Percentiles rank a stretch among this genome's conserved stretches.
phyloP scores from a whole-genome alignment of 2,329 filamentous ascomycete species.

The Cladophialophora carrionii region DNA sequence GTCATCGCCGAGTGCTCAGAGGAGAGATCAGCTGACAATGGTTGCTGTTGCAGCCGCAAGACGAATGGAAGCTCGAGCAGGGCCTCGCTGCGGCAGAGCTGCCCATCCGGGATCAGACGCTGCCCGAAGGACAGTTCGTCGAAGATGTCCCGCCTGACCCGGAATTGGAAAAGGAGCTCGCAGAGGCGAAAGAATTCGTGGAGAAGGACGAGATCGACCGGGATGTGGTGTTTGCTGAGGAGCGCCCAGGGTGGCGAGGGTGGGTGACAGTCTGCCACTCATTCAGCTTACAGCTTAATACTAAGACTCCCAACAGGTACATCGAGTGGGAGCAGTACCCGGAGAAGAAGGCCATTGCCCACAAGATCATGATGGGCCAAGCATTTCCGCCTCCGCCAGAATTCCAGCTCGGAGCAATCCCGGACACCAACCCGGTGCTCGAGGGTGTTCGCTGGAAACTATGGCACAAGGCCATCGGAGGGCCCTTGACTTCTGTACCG shows the following conservation, averaged over 20 bases:
- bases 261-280: slow-evolving; percentile 30
- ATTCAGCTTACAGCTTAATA: too few species aligned
- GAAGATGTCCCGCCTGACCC: slow-evolving; percentile 38
- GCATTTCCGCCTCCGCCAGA: slow-evolving; percentile 57
- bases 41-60: slow-evolving; percentile 35
- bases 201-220: slow-evolving; percentile 49
- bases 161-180: slow-evolving; percentile 26
- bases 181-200: slow-evolving; percentile 34
- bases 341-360: slow-evolving; percentile 65
- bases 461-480: slow-evolving; percentile 60
- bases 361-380: slow-evolving; percentile 59
- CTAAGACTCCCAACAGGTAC: slow-evolving; percentile 49
- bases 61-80: slow-evolving; percentile 61
- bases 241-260: slow-evolving; percentile 54
- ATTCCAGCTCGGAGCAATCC: slow-evolving; percentile 60
- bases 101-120: slow-evolving; percentile 54
- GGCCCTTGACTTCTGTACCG: slow-evolving; percentile 53
- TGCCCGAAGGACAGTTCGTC: slow-evolving; percentile 45
- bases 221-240: slow-evolving; percentile 48
- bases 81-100: slow-evolving; percentile 53
- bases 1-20: neutral
- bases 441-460: slow-evolving; percentile 61
- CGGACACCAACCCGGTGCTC: slow-evolving; percentile 61
- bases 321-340: slow-evolving; percentile 73
- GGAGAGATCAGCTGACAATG: slow-evolving; percentile 21